phyloP scores from a whole-genome alignment of 2,329 filamentous ascomycete species.

The Scopulariopsis brevicaulis region DNA sequence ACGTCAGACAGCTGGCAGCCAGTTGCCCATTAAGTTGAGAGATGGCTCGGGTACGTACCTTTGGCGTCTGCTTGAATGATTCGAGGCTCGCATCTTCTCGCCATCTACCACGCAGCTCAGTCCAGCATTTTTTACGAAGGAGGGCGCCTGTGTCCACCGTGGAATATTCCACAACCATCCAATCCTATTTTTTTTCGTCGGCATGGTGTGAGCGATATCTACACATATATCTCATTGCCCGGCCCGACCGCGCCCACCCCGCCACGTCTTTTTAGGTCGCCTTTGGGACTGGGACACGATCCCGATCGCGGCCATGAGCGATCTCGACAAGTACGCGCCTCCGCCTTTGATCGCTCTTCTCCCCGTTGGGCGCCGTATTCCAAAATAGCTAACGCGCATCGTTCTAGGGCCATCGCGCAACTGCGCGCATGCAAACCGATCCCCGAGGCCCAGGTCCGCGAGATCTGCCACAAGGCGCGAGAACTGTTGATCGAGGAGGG shows the following conservation, averaged over 20 bases:
- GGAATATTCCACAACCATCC: not conserved
- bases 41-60: not conserved
- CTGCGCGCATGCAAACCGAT: slow-evolving; percentile 93
- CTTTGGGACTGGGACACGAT: not conserved
- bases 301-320: slow-evolving; percentile 55
- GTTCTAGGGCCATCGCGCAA: slow-evolving; percentile 76
- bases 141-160: not conserved
- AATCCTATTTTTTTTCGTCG: not conserved
- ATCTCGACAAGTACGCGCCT: slow-evolving; percentile 71
- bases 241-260: not conserved
- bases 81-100: not conserved
- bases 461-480: slow-evolving; percentile 93
- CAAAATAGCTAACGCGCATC: slow-evolving; percentile 7
- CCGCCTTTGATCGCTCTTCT: not conserved
- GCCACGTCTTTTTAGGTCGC: not conserved
- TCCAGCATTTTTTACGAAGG: not conserved
- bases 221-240: not conserved
- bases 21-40: not conserved
- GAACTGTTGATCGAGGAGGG: slow-evolving; percentile 96
- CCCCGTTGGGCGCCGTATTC: slow-evolving; percentile 1
- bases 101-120: not conserved
- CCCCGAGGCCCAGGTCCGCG: slow-evolving; percentile 86
- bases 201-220: not conserved
- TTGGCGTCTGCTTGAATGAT: not conserved
- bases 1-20: not conserved